A percentile compares a stretch with the other conserved stretches of the same genome.
Conservation (phyloP, 2,329 filamentous ascomycete species). For the Chaetomium globosum region DNA sequence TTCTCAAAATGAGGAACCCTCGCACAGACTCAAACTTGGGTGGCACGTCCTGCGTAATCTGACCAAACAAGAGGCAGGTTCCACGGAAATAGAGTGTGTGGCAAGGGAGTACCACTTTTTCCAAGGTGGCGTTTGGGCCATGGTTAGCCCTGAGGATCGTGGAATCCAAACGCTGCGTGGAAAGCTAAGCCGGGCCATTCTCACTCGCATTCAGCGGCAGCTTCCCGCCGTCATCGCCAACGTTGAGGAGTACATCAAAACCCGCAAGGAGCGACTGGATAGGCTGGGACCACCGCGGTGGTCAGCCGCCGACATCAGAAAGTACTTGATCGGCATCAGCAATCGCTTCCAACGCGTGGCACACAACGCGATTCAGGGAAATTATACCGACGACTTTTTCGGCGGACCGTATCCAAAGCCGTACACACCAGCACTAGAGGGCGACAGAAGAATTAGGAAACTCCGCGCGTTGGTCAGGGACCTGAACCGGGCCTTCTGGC, state of each 20-base stretch:
- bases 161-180: slow-evolving; percentile 44
- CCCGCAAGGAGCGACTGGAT: slow-evolving; percentile 1
- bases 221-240: slow-evolving; percentile 37
- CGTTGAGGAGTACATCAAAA: slow-evolving; percentile 35
- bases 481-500: slow-evolving; percentile 3
- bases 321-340: slow-evolving; percentile 44
- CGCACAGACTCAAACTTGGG: slow-evolving; percentile 30
- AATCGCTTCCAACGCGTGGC: slow-evolving; percentile 45
- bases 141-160: slow-evolving; percentile 38
- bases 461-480: slow-evolving; percentile 17
- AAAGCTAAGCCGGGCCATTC: slow-evolving; percentile 44
- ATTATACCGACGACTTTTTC: slow-evolving; percentile 49
- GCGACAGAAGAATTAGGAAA: not conserved
- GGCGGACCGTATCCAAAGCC: slow-evolving; percentile 26
- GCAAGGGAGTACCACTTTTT: slow-evolving; percentile 32
- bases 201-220: slow-evolving; percentile 40
- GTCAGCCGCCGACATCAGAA: slow-evolving; percentile 38
- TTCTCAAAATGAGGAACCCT: slow-evolving; percentile 38
- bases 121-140: slow-evolving; percentile 36
- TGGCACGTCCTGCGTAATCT: slow-evolving; percentile 53
- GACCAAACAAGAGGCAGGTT: slow-evolving; percentile 31
- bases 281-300: slow-evolving; percentile 22
- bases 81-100: slow-evolving; percentile 30
- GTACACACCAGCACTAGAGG: not conserved
- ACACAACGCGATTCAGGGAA: slow-evolving; percentile 45